Percentiles rank a stretch among this genome's conserved stretches.
phyloP scores from a whole-genome alignment of 257 asterid genomes.

The Capsicum baccatum region DNA sequence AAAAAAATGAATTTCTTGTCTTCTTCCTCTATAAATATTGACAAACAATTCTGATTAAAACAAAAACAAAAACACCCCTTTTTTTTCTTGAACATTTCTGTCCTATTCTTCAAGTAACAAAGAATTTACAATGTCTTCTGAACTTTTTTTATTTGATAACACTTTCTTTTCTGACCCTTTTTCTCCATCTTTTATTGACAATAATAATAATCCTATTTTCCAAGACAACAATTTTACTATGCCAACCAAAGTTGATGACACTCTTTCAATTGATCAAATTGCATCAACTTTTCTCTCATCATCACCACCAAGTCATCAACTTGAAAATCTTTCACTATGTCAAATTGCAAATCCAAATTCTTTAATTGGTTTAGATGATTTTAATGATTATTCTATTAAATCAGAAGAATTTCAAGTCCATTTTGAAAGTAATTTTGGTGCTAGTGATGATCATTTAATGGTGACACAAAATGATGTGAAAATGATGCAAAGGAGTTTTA shows the following conservation, averaged over 20 bases:
- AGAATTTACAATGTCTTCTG: constrained; percentile 64
- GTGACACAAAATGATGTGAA: constrained; percentile 49
- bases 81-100: constrained; percentile 34
- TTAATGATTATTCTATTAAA: constrained; percentile 48
- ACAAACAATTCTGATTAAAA: constrained; percentile 35
- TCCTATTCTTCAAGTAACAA: constrained; percentile 23
- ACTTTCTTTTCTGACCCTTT: constrained; percentile 61
- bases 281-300: constrained; percentile 54
- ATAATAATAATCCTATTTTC: constrained; percentile 35
- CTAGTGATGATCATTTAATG: constrained; percentile 33
- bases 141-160: constrained; percentile 58
- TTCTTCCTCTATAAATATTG: constrained; percentile 38
- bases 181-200: constrained; percentile 43
- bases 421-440: constrained; percentile 31
- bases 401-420: constrained; percentile 57
- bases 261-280: constrained; percentile 44
- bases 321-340: constrained; percentile 53
- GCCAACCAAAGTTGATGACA: constrained; percentile 34
- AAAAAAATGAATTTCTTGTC: constrained; percentile 55
- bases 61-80: too few relatives aligned
- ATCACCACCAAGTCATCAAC: constrained; percentile 69
- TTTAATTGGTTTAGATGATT: constrained; percentile 37
- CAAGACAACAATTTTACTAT: constrained; percentile 18
- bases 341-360: constrained; percentile 22
- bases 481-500: constrained; percentile 80